Percentiles rank a stretch among this genome's conserved stretches.
Conservation (phyloP, 306 rosid species). For the Lagenaria siceraria region DNA sequence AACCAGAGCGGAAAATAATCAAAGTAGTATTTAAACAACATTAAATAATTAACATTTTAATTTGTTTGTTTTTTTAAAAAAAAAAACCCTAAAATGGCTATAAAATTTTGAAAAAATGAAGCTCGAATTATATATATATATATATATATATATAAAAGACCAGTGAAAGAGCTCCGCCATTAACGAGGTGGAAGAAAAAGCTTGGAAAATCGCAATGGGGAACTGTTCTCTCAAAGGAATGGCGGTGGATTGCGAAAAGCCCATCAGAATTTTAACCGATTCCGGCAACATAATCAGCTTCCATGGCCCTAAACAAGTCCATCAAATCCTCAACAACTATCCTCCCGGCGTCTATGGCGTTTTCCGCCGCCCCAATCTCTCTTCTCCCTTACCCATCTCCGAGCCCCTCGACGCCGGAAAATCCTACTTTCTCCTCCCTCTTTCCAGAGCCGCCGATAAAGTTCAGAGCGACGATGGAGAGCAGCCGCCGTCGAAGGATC, state of each 20-base stretch:
- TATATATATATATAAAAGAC: background rate
- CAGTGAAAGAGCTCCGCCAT: background rate
- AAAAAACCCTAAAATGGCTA: too few species aligned
- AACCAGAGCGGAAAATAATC: too few species aligned
- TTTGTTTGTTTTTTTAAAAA: too few species aligned
- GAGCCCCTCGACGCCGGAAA: background rate
- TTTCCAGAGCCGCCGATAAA: background rate
- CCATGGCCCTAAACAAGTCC: background rate
- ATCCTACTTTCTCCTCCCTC: constrained; percentile 13
- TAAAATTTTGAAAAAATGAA: background rate
- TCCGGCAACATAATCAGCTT: constrained; percentile 6
- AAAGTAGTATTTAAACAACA: too few species aligned
- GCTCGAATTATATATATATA: background rate
- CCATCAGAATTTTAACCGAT: constrained; percentile 9
- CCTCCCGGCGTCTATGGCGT: constrained; percentile 7
- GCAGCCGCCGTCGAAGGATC: background rate
- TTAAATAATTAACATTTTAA: too few species aligned
- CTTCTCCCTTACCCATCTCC: background rate
- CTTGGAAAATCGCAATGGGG: background rate
- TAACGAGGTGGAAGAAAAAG: background rate
- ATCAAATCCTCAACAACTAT: constrained; percentile 9
- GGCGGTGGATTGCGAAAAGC: background rate
- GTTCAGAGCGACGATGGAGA: background rate
- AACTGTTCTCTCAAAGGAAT: constrained; percentile 9
- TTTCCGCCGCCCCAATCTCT: constrained; percentile 3